These are phyloP conservation scores for Solanum phureja DNA, from an alignment of 257 asterid genomes.

Conservation along the genomic window DNA sequence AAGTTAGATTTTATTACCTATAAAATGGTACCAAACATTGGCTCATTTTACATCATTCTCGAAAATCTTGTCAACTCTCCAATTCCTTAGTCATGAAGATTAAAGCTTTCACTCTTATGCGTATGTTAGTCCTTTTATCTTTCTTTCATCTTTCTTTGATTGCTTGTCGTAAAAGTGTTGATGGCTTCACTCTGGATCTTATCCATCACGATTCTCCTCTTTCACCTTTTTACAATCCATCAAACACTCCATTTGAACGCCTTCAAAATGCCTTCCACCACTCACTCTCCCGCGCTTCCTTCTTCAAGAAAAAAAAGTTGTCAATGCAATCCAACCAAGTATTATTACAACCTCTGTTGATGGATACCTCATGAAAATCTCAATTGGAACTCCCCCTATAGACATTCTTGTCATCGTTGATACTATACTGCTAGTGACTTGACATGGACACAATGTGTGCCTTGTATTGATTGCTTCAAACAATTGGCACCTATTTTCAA, in stretches of 20 bases:
- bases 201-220: constrained; percentile 14
- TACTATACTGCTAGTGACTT: constrained; percentile 5
- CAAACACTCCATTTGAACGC: constrained; percentile 4
- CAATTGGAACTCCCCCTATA: constrained; percentile 12
- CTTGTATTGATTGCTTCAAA: too few species aligned
- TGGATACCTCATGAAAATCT: constrained; percentile 11
- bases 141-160: not conserved
- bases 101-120: not conserved
- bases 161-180: not conserved
- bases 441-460: constrained; percentile 18
- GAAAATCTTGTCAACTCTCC: not conserved
- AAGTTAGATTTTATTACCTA: not conserved
- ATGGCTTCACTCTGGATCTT: constrained; percentile 15
- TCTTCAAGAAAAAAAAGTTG: not conserved
- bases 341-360: not conserved
- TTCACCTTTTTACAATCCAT: constrained; percentile 18
- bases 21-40: not conserved
- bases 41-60: not conserved
- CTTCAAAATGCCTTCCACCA: constrained; percentile 1
- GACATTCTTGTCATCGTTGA: constrained; percentile 4
- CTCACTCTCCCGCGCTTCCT: constrained; percentile 1
- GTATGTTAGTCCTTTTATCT: not conserved
- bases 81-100: not conserved
- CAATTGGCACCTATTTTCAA: too few species aligned
- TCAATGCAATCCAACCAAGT: not conserved